These are phyloP conservation scores for Kluyveromyces starmeri DNA, from an alignment of 805 yeast genomes.

Conservation along the genomic window DNA sequence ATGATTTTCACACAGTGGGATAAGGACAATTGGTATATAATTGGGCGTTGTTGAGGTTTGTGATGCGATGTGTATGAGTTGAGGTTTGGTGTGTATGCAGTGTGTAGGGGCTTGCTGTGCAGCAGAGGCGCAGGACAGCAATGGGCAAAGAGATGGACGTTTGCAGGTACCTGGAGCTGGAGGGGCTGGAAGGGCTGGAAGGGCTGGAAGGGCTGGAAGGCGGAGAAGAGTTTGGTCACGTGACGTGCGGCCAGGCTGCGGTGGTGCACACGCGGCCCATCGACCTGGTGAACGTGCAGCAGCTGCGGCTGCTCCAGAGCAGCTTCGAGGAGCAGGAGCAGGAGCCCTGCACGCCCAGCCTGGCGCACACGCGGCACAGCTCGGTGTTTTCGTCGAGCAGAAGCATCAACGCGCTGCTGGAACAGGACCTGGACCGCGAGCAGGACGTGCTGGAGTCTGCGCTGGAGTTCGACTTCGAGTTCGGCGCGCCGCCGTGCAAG, in stretches of 20 bases:
- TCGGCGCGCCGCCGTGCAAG: neutral
- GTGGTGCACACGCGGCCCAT: slow-evolving; percentile 23
- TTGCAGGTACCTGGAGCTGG: slow-evolving; percentile 1
- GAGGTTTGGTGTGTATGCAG: too few species aligned
- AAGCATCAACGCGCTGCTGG: neutral
- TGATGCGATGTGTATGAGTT: neutral
- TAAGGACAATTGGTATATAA: too few species aligned
- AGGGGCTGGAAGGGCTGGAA: neutral
- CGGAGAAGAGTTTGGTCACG: neutral
- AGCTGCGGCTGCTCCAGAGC: slow-evolving; percentile 5
- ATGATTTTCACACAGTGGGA: too few species aligned
- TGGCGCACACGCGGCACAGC: slow-evolving; percentile 2
- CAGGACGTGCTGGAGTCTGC: neutral
- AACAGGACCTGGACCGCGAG: neutral
- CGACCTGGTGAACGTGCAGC: slow-evolving; percentile 11
- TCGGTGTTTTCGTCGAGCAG: slow-evolving; percentile 4
- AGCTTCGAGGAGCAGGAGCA: neutral
- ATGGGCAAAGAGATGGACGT: neutral
- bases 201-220: slow-evolving; percentile 1
- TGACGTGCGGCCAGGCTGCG: too few species aligned
- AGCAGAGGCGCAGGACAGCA: too few species aligned
- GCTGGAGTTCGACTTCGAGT: neutral
- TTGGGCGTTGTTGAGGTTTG: too few species aligned
- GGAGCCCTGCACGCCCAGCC: neutral
- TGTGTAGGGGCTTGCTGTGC: too few species aligned